phyloP scores from a whole-genome alignment of 208 protist species.

The Leishmania arabica region DNA sequence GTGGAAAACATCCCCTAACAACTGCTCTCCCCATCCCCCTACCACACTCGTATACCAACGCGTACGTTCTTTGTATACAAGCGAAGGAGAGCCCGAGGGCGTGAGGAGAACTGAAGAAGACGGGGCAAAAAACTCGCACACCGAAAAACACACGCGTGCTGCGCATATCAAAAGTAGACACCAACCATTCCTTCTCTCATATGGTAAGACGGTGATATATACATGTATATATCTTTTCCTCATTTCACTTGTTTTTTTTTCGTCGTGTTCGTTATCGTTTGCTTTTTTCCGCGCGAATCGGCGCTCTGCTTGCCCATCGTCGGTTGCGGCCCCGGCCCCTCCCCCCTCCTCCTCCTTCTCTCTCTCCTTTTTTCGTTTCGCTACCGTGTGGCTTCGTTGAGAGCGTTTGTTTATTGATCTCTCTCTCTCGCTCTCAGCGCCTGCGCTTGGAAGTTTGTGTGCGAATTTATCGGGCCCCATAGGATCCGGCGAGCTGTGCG shows the following conservation, averaged over 20 bases:
- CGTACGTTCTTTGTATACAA: not conserved
- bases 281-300: not conserved
- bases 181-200: not conserved
- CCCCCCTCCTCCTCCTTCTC: no score
- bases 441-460: not conserved
- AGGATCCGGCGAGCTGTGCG: not conserved
- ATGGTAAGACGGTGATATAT: not conserved
- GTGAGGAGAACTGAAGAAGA: not conserved
- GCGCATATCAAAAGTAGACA: not conserved
- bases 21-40: not conserved
- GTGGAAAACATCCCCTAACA: not conserved
- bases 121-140: not conserved
- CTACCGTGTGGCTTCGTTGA: not conserved
- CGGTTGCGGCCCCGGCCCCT: not conserved
- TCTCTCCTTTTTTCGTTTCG: not conserved
- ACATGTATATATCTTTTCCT: not conserved
- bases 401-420: not conserved
- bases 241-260: not conserved
- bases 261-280: not conserved
- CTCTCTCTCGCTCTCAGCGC: not conserved
- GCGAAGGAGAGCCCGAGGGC: not conserved
- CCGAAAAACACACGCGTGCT: not conserved
- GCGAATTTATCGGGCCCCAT: not conserved
- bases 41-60: not conserved
- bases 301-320: not conserved